These are phyloP conservation scores for Globisporangium spiculum DNA, from an alignment of 352 stramenopile genomes.

Conservation along the genomic window DNA sequence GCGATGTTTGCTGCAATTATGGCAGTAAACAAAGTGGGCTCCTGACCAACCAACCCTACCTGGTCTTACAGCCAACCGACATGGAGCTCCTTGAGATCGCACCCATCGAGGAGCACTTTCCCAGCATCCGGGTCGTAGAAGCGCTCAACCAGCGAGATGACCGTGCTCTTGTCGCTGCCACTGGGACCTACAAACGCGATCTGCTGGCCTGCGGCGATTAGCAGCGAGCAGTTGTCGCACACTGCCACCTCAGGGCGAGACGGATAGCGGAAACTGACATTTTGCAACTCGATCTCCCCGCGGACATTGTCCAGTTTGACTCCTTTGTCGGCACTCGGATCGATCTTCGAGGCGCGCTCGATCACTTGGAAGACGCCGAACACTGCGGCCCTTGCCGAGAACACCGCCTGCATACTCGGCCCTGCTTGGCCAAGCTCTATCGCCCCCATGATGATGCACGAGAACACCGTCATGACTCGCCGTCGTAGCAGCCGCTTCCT, in stretches of 20 bases:
- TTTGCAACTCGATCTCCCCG: constrained; percentile 9
- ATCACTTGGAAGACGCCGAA: constrained; percentile 54
- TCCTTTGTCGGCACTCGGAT: constrained; percentile 28
- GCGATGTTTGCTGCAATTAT: constrained; percentile 64
- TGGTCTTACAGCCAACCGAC: constrained; percentile 71
- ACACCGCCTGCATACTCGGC: constrained; percentile 38
- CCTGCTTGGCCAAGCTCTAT: constrained; percentile 39
- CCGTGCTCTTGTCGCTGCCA: constrained; percentile 50
- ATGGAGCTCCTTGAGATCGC: constrained; percentile 59
- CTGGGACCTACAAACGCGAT: constrained; percentile 41
- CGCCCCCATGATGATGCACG: constrained; percentile 33
- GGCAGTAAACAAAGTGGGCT: constrained; percentile 29
- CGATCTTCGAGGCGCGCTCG: constrained; percentile 44
- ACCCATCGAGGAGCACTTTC: constrained; percentile 37
- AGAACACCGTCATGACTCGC: constrained; percentile 46
- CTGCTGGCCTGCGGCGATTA: constrained; percentile 35
- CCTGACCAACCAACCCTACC: constrained; percentile 91
- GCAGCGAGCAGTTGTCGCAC: constrained; percentile 32
- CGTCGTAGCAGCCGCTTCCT: constrained; percentile 35
- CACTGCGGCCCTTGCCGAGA: constrained; percentile 30
- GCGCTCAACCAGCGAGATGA: constrained; percentile 41
- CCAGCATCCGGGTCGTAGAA: constrained; percentile 72
- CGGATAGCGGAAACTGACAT: constrained; percentile 56
- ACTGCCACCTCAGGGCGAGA: constrained; percentile 30
- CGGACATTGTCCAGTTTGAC: constrained; percentile 31